phyloP scores from a whole-genome alignment of 1,284 basidiomycete species.

The Trichosporon sp. region DNA sequence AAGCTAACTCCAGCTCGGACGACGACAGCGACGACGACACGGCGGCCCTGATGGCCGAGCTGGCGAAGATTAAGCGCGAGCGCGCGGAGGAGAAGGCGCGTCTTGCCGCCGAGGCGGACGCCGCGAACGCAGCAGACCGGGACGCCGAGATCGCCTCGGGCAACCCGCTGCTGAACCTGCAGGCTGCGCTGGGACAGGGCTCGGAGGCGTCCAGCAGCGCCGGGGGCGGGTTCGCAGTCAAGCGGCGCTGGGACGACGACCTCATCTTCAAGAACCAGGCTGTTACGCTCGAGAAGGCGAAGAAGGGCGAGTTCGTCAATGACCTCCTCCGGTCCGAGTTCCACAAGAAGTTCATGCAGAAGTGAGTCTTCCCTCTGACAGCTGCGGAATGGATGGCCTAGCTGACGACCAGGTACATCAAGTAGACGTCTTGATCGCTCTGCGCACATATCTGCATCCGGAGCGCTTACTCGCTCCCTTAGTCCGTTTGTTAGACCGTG shows the following conservation, averaged over 20 bases:
- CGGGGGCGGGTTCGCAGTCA: constrained; percentile 70
- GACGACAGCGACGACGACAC: constrained; percentile 80
- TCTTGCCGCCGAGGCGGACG: constrained; percentile 72
- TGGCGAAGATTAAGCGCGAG: constrained; percentile 94
- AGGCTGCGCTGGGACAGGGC: constrained; percentile 74
- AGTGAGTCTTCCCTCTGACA: constrained; percentile 36
- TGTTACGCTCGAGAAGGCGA: constrained; percentile 65
- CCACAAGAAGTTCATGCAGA: constrained; percentile 62
- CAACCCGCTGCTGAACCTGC: constrained; percentile 84
- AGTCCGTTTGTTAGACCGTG: neutral
- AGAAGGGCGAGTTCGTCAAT: constrained; percentile 84
- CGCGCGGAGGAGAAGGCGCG: constrained; percentile 87
- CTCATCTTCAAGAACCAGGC: constrained; percentile 98
- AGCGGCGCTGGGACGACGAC: constrained; percentile 93
- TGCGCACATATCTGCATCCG: neutral
- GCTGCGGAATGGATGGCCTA: neutral
- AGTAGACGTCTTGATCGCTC: neutral
- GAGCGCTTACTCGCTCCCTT: neutral
- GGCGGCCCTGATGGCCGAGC: constrained; percentile 83
- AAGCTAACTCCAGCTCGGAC: constrained; percentile 46
- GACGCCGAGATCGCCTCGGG: constrained; percentile 80
- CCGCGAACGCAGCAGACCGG: constrained; percentile 65
- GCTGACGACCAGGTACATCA: constrained; percentile 8
- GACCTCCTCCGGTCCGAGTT: constrained; percentile 89
- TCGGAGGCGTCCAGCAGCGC: constrained; percentile 41